Evolutionary conservation across 345 rosid species (phyloP), one percentile per base, ranked within the genome.

Genomic region (Salix dunnii): DNA sequence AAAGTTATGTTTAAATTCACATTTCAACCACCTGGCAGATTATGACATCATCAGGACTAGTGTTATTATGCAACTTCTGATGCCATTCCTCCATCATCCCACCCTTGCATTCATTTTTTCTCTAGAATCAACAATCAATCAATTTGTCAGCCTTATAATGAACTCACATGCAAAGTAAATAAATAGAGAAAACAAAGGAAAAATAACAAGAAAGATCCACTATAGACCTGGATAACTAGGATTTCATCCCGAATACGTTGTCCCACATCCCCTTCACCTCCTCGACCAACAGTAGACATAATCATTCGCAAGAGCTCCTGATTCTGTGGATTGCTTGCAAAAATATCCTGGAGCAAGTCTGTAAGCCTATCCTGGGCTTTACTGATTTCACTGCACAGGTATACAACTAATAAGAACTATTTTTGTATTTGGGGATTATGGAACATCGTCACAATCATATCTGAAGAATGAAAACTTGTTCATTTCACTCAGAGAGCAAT

Each of bases 61-160:
- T 96, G 88, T 96, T 94, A 77, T 96, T 96, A 80, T 96, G 99
- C 78, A 96, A 86, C 85, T 96, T 96, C 86, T 96, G 99, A 88
- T 96, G 99, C 99, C 99, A 96, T 85, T 96, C 97, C 88, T 96
- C 99, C 98, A 96, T 96, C 85, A 96, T 91, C 84, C 91, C 98
- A 84, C 99, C 99, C 85, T 92, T 92, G 89, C 99, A 96, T 35
- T 89, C 83, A 88, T 93, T 96, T 21, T 93, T 87, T 78, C 99
- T 92, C 99, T 96, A 86, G 76, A 82, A 78, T 66, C 67, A 68
- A 63, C 61, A 70, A 58, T 74, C 65, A 58, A 67, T 73, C 42
- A 72, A 23, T 55, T 67, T 38, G 63, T 23, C 28, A 76, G 62
- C 63, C 53, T 67, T 46, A 35, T 20, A 43, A 31, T 65, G 43